Base-by-base conservation (phyloP, 1,284 basidiomycete genomes). In the Naganishia albida region DNA sequence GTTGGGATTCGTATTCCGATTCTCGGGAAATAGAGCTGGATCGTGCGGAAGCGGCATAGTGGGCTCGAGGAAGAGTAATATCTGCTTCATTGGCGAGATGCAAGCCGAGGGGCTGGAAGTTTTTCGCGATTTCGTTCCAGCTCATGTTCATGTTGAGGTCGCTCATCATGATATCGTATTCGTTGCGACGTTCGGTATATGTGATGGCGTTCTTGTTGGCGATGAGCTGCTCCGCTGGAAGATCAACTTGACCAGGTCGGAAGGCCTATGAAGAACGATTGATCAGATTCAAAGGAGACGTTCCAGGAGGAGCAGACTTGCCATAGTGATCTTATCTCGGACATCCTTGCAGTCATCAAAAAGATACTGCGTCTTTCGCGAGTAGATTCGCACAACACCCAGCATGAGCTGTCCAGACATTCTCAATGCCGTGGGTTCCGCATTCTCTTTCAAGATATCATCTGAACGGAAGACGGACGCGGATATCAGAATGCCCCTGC, bases 271-370 rank as follows among this genome's bases (percentile, higher is more conserved):
- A 26, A n/a, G 44, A 44, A 20, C 56, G 34, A 40, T 1, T 12
- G 49, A 16, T 49, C 8, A 23, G 26, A n/a, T 16, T 42, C 1
- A 7, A 2, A n/a, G 2, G 18, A 39, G 2, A 39, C 18, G 43
- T 10, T 28, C 16, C 20, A 1, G 30, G n/a, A 44, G n/a, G 23
- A 12, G 39, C 15, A 38, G 4, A 68, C 80, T 40, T 65, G 91
- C 93, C 87, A 96, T 90, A 77, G 95, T 95, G 67, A 99, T 95
- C 78, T 94, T 93, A 60, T 94, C 81, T 65, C 98, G 81, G 0
- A 94, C 93, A 77, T 99, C 96, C 72, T 95, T 95, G 77, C 94
- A 98, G 77, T 99, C 95, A 74, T 99, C 95, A 70, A 97, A 82
- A 2, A 99, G 85, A 80, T 99, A 99, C 75, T 97, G 96, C 25